A percentile compares a stretch with the other conserved stretches of the same genome.
Conservation (phyloP, 1,139 yeast species). For the Saccharomyces pastorianus region DNA sequence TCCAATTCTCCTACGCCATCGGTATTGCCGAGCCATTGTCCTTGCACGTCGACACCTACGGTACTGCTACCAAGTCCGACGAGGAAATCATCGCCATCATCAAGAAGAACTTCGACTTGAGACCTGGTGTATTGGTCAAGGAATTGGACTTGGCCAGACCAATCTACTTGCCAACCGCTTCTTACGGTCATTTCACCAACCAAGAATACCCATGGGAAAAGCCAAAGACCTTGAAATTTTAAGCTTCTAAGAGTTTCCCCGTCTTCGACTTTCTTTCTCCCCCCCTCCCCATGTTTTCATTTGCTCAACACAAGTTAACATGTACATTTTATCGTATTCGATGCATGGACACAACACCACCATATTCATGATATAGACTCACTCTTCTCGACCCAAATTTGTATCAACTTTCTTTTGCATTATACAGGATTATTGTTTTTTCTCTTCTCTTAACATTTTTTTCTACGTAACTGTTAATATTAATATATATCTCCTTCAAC, state of each 20-base stretch:
- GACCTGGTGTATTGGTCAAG: slow-evolving; percentile 96
- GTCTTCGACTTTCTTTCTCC: not conserved
- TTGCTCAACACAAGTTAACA: not conserved
- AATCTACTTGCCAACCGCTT: slow-evolving; percentile 95
- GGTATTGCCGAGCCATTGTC: slow-evolving; percentile 99
- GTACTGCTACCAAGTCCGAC: slow-evolving; percentile 82
- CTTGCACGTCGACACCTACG: slow-evolving; percentile 91
- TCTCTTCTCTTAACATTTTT: not conserved
- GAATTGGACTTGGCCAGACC: slow-evolving; percentile 96
- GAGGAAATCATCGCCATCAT: slow-evolving; percentile 83
- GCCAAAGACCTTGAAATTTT: slow-evolving; percentile 77
- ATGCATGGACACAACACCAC: not conserved
- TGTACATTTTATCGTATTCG: not conserved
- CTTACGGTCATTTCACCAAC: slow-evolving; percentile 97
- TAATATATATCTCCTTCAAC: slow-evolving; percentile 2
- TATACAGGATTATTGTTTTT: slow-evolving; percentile 1
- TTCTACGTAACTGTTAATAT: not conserved
- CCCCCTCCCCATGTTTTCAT: too few relatives aligned
- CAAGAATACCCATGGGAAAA: slow-evolving; percentile 96
- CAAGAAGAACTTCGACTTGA: slow-evolving; percentile 87
- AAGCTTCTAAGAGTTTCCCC: slow-evolving; percentile 24
- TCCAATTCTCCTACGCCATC: slow-evolving; percentile 95
- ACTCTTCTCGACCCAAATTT: not conserved
- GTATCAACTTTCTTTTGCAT: not conserved
- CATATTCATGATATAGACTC: not conserved